A percentile compares a stretch with the other conserved stretches of the same genome.
Evolutionary conservation across 148 eudicot genomes (phyloP).

Genomic region (Camellia sinensis): DNA sequence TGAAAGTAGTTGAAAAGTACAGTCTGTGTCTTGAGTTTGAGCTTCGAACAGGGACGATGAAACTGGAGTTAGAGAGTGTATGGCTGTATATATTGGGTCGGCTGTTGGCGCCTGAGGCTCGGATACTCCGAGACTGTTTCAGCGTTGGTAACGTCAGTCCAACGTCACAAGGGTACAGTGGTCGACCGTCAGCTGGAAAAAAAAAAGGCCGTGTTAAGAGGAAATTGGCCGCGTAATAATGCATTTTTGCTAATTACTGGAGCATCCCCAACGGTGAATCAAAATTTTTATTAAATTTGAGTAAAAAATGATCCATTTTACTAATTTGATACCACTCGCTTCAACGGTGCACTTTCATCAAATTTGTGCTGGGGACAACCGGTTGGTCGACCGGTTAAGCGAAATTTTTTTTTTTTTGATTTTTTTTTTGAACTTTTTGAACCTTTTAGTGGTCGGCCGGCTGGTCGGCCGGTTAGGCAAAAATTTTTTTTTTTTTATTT

Average conservation of each 20-base stretch:
- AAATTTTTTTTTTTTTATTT: too few species aligned
- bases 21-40: not conserved
- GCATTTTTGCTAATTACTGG: not conserved
- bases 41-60: not conserved
- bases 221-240: not conserved
- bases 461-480: too few species aligned
- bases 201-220: not conserved
- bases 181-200: not conserved
- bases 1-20: not conserved
- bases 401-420: too few species aligned
- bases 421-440: too few species aligned
- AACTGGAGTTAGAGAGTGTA: not conserved
- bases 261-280: too few species aligned
- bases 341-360: too few species aligned
- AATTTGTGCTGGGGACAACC: too few species aligned
- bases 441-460: too few species aligned
- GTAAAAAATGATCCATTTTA: too few species aligned
- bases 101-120: not conserved
- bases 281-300: too few species aligned
- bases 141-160: not conserved
- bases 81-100: not conserved
- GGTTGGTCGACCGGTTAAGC: too few species aligned
- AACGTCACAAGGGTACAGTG: not conserved
- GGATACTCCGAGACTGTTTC: not conserved
- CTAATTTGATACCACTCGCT: too few species aligned